Conservation (phyloP, 2,329 filamentous ascomycete genomes). For the Apiospora malaysiana region DNA sequence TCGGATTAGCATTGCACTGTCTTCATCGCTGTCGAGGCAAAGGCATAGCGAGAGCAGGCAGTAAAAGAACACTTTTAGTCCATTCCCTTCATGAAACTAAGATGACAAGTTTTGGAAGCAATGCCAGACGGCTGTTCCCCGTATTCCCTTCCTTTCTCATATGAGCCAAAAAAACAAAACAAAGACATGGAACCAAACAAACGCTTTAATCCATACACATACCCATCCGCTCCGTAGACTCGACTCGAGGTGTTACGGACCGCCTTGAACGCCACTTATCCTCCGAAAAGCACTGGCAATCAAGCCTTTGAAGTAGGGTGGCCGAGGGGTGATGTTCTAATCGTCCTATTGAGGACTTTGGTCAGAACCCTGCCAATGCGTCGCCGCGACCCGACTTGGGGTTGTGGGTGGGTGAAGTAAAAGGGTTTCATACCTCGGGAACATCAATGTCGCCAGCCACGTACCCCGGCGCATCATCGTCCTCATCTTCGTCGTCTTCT, state of each 20-base stretch:
- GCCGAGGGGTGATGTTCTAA: slow-evolving; percentile 33
- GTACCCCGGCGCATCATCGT: slow-evolving; percentile 23
- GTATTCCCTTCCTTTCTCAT: background rate
- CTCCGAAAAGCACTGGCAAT: slow-evolving; percentile 34
- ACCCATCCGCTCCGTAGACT: slow-evolving; percentile 1
- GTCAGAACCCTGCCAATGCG: slow-evolving; percentile 32
- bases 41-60: background rate
- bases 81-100: background rate
- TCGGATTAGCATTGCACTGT: background rate
- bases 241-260: background rate
- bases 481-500: slow-evolving; percentile 26
- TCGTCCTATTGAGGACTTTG: slow-evolving; percentile 38
- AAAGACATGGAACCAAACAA: slow-evolving; percentile 3
- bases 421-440: slow-evolving; percentile 32
- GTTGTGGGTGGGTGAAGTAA: background rate
- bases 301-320: slow-evolving; percentile 31
- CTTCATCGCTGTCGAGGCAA: background rate
- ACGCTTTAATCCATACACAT: slow-evolving; percentile 14
- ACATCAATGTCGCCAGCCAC: slow-evolving; percentile 9
- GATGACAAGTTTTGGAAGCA: background rate
- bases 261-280: slow-evolving; percentile 31
- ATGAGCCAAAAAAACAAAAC: too few species aligned
- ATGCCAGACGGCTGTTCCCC: background rate
- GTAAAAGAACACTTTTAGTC: background rate
- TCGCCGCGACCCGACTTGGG: background rate